These are phyloP conservation scores for Penicillium ochrochloron DNA, from an alignment of 495 filamentous ascomycete genomes.

Conservation along the genomic window DNA sequence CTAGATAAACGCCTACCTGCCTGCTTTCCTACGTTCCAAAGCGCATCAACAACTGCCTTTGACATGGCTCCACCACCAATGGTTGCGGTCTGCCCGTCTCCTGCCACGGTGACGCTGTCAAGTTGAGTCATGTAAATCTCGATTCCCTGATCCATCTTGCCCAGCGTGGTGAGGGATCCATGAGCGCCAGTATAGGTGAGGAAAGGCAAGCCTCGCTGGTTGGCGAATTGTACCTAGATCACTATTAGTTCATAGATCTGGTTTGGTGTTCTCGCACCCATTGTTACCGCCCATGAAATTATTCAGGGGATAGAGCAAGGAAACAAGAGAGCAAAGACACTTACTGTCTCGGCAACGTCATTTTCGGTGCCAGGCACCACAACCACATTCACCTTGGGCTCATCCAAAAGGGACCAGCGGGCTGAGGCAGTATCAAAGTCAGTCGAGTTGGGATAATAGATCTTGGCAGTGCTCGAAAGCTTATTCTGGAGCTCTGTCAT, in stretches of 20 bases:
- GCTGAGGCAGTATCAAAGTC: slow-evolving; percentile 45
- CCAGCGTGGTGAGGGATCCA: slow-evolving; percentile 47
- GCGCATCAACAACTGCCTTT: slow-evolving; percentile 32
- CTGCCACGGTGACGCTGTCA: slow-evolving; percentile 43
- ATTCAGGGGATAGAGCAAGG: background rate
- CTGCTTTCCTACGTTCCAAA: slow-evolving; percentile 36
- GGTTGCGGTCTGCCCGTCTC: slow-evolving; percentile 50
- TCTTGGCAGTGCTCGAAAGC: slow-evolving; percentile 47
- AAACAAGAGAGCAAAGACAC: background rate
- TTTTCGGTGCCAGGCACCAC: slow-evolving; percentile 54
- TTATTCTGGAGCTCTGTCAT: slow-evolving; percentile 25
- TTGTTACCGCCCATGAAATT: background rate
- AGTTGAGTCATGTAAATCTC: slow-evolving; percentile 50
- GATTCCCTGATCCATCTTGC: slow-evolving; percentile 52
- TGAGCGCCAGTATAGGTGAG: slow-evolving; percentile 55
- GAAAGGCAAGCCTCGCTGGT: slow-evolving; percentile 51
- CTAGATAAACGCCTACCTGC: slow-evolving; percentile 9
- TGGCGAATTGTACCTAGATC: slow-evolving; percentile 50
- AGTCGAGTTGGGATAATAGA: slow-evolving; percentile 49
- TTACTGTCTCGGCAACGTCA: slow-evolving; percentile 56
- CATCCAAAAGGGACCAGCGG: slow-evolving; percentile 46
- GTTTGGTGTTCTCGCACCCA: slow-evolving; percentile 10
- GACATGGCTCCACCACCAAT: slow-evolving; percentile 56
- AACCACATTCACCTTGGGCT: slow-evolving; percentile 51
- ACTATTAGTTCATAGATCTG: background rate